Evolutionary conservation across 495 filamentous ascomycete genomes (phyloP).

Genomic region (Stereocaulon alpinum): DNA sequence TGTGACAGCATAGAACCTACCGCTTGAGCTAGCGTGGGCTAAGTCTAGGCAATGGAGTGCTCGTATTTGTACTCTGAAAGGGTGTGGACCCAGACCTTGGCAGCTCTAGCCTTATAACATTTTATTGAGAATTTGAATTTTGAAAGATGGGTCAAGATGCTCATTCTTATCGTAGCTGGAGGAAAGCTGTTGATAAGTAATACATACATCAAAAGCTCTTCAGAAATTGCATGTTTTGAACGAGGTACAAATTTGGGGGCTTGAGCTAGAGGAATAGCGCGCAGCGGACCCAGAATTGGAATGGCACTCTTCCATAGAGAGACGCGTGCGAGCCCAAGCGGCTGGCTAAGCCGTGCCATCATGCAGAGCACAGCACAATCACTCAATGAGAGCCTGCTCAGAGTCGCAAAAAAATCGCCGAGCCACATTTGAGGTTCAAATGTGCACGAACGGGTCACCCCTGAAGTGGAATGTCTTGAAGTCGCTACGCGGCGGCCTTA

Average conservation of each 20-base stretch:
- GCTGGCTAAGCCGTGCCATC: neutral
- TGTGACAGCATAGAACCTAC: too few relatives aligned
- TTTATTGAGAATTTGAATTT: neutral
- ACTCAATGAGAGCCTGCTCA: neutral
- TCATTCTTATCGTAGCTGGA: too few relatives aligned
- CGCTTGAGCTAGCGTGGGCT: too few relatives aligned
- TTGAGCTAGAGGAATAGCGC: neutral
- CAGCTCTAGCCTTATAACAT: neutral
- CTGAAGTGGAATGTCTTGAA: neutral
- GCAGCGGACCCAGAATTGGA: neutral
- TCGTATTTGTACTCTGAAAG: too few relatives aligned
- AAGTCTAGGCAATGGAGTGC: too few relatives aligned
- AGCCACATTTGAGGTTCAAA: neutral
- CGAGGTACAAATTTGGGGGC: neutral
- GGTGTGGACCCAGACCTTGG: neutral
- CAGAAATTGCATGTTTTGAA: neutral
- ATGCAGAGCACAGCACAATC: too few relatives aligned
- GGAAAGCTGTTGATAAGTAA: too few relatives aligned
- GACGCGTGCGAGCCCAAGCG: neutral
- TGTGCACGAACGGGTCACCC: neutral
- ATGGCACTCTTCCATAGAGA: neutral
- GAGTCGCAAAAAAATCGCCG: neutral
- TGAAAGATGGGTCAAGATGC: neutral
- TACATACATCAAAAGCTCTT: neutral
- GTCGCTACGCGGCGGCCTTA: neutral